phyloP scores from a whole-genome alignment of 108 stramenopile genomes.

The Tribonema minus region DNA sequence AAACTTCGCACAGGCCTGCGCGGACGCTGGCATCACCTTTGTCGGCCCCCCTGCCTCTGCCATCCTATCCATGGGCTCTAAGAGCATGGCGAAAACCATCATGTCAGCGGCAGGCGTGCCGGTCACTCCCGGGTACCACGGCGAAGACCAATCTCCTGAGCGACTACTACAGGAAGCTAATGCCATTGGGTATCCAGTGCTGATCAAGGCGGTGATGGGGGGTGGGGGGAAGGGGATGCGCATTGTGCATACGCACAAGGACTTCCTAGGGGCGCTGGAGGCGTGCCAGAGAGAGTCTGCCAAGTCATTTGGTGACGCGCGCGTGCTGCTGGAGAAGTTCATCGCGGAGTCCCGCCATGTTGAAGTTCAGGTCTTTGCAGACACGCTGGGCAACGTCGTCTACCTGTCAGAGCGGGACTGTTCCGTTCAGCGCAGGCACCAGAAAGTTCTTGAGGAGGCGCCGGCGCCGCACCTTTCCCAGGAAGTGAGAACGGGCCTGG shows the following conservation, averaged over 20 bases:
- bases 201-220: slow-evolving; percentile 88
- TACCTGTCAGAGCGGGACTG: slow-evolving; percentile 92
- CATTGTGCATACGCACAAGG: slow-evolving; percentile 69
- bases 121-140: slow-evolving; percentile 65
- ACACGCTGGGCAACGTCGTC: slow-evolving; percentile 82
- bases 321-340: slow-evolving; percentile 91
- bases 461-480: slow-evolving; percentile 77
- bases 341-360: slow-evolving; percentile 90
- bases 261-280: slow-evolving; percentile 56
- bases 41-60: slow-evolving; percentile 80
- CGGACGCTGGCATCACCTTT: slow-evolving; percentile 67
- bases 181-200: slow-evolving; percentile 74
- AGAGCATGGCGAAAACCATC: slow-evolving; percentile 62
- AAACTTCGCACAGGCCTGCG: slow-evolving; percentile 61
- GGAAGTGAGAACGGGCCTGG: slow-evolving; percentile 66
- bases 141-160: slow-evolving; percentile 56
- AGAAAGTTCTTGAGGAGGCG: slow-evolving; percentile 96
- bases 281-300: slow-evolving; percentile 62
- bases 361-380: slow-evolving; percentile 90
- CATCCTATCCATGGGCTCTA: slow-evolving; percentile 71
- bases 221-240: slow-evolving; percentile 94
- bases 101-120: slow-evolving; percentile 66
- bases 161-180: slow-evolving; percentile 50
- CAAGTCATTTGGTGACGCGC: slow-evolving; percentile 81
- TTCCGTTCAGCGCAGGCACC: slow-evolving; percentile 83